Base-by-base conservation (phyloP, 1,139 yeast species). In the Torulaspora globosa region DNA sequence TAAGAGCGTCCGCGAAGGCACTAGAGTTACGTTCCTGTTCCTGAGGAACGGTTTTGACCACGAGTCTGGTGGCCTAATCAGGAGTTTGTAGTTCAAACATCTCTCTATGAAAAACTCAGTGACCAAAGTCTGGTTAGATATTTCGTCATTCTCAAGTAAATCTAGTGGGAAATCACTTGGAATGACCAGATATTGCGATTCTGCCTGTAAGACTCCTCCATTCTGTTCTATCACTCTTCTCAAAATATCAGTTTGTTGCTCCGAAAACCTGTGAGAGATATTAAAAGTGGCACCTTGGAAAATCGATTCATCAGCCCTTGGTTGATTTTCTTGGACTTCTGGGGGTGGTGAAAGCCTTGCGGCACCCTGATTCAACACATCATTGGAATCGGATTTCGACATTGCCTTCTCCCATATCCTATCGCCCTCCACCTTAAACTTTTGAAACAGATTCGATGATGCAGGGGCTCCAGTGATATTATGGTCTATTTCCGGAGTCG, bases 51-150 rank as follows among this genome's bases (percentile, higher is more conserved):
- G 92, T 29, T 65, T 63, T 1, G 87, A 78, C 97, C 97, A 90
- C n/a, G 73, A 65, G 60, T 88, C 96, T 32, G 70, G 39, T 4
- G 66, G 65, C 9, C 39, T 56, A 10, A 70, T 66, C 3, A 82
- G 59, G 42, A 68, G 67, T 37, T 76, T 75, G 57, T 84, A 83
- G 63, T 76, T 83, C 27, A 89, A 69, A 27, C 87, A 77, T 49
- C 97, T 67, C 64, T 90, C 97, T 23, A 90, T 68, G 56, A 85
- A 83, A 90, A 96, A 88, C 65, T 90, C 97, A 1, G 96, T 84
- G 2, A 79, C 77, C 1, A 51, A 11, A 8, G 37, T 41, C n/a
- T 19, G 19, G n/a, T 23, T 16, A 3, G 24, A 14, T 14, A 11
- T 30, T 19, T 29, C 39, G 8, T 9, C 21, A 4, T 28, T 10